phyloP scores from a whole-genome alignment of 306 rosid species.

The Prinsepia uniflora region DNA sequence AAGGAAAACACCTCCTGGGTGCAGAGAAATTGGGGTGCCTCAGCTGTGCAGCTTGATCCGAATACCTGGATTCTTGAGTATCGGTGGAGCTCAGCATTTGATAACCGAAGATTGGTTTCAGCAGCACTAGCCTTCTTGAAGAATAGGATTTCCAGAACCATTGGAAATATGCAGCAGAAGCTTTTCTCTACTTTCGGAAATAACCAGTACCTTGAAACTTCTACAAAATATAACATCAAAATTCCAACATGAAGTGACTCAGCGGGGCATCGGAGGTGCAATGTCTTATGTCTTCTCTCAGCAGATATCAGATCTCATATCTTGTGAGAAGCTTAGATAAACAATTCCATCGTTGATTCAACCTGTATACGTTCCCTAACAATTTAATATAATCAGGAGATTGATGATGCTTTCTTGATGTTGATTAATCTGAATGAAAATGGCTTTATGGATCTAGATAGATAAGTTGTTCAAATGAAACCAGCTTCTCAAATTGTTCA shows the following conservation, averaged over 20 bases:
- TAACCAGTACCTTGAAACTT: constrained; percentile 14
- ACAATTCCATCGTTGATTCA: neutral
- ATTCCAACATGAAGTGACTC: constrained; percentile 50
- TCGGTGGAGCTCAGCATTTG: constrained; percentile 40
- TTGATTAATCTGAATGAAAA: neutral
- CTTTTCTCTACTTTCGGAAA: constrained; percentile 35
- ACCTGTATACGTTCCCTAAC: constrained; percentile 25
- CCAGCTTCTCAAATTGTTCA: neutral
- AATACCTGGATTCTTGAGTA: constrained; percentile 90
- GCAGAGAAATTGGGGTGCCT: constrained; percentile 62
- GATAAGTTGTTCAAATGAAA: neutral
- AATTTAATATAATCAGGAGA: constrained; percentile 3
- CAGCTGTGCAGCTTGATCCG: constrained; percentile 72
- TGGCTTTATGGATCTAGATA: neutral
- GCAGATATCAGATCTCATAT: constrained; percentile 44
- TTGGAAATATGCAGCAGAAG: constrained; percentile 46
- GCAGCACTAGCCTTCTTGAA: constrained; percentile 42
- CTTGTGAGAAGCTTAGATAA: constrained; percentile 53
- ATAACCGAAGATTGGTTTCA: constrained; percentile 42
- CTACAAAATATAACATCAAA: constrained; percentile 16
- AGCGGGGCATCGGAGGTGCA: constrained; percentile 12
- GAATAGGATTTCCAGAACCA: constrained; percentile 29
- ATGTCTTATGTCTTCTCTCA: neutral
- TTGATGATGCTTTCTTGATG: constrained; percentile 1
- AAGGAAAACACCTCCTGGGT: constrained; percentile 69